A percentile compares a stretch with the other conserved stretches of the same genome.
phyloP scores from a whole-genome alignment of 306 rosid genomes.

The Elaeagnus macrophylla region DNA sequence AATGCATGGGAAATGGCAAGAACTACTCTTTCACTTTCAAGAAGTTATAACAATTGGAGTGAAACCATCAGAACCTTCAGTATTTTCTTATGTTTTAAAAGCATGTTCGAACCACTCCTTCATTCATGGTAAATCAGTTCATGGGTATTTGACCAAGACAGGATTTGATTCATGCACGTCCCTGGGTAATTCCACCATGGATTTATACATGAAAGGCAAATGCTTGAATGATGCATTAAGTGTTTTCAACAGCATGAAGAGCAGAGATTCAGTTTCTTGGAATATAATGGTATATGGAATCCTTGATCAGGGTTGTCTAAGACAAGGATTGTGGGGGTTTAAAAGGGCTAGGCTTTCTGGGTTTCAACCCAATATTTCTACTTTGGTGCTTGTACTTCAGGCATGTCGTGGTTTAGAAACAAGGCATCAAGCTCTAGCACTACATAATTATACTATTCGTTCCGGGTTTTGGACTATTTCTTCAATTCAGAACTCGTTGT shows the following conservation, averaged over 20 bases:
- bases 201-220: constrained; percentile 33
- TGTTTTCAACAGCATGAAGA: constrained; percentile 19
- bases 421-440: constrained; percentile 12
- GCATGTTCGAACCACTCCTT: constrained; percentile 30
- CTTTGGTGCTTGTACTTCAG: constrained; percentile 37
- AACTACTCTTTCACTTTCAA: constrained; percentile 21
- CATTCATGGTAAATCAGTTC: constrained; percentile 21
- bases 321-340: constrained; percentile 33
- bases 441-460: constrained; percentile 26
- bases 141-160: constrained; percentile 28
- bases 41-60: constrained; percentile 14
- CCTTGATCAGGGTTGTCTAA: constrained; percentile 22
- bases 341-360: constrained; percentile 17
- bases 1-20: constrained; percentile 27
- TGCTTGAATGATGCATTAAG: constrained; percentile 24
- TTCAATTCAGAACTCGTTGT: constrained; percentile 30
- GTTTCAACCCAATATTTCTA: constrained; percentile 35
- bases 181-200: constrained; percentile 29
- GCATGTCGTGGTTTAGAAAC: constrained; percentile 25
- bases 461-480: constrained; percentile 18
- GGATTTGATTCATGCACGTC: constrained; percentile 34
- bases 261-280: constrained; percentile 38
- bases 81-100: constrained; percentile 26
- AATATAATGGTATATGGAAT: constrained; percentile 31
- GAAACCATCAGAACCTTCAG: constrained; percentile 14